A percentile compares a stretch with the other conserved stretches of the same genome.
These are phyloP conservation scores for Geopyxis carbonaria DNA, from an alignment of 495 filamentous ascomycete species.

Conservation along the genomic window DNA sequence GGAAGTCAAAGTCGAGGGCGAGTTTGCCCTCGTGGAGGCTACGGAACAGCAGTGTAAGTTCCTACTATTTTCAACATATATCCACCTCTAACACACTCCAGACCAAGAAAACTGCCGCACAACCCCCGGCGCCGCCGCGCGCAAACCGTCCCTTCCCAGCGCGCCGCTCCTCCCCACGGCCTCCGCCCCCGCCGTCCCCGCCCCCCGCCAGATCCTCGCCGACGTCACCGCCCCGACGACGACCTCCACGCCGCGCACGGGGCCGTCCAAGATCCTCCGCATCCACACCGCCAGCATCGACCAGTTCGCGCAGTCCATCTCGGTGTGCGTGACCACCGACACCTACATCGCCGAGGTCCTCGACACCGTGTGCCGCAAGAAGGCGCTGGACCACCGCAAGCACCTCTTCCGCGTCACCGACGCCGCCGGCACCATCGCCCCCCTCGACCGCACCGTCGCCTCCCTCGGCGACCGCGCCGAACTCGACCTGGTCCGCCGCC, in stretches of 20 bases:
- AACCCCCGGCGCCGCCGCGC: not conserved
- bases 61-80: not conserved
- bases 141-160: no score
- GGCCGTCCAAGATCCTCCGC: constrained; percentile 68
- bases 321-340: constrained; percentile 74
- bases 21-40: constrained; percentile 80
- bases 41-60: constrained; percentile 42
- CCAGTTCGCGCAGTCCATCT: constrained; percentile 42
- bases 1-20: constrained; percentile 75
- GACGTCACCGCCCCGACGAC: constrained; percentile 16
- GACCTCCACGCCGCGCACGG: constrained; percentile 44
- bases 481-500: constrained; percentile 71
- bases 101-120: constrained; percentile 4
- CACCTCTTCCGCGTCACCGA: constrained; percentile 77
- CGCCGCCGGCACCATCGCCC: constrained; percentile 61
- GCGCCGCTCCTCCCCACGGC: constrained; percentile 29
- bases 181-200: constrained; percentile 35
- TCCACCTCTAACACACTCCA: not conserved
- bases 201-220: constrained; percentile 25
- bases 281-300: constrained; percentile 67
- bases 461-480: constrained; percentile 69
- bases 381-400: constrained; percentile 74
- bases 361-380: constrained; percentile 74
- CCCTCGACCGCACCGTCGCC: constrained; percentile 73
- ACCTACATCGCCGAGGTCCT: constrained; percentile 89